Evolutionary conservation across 352 stramenopile genomes (phyloP).

Genomic region (Globisporangium middletonii): DNA sequence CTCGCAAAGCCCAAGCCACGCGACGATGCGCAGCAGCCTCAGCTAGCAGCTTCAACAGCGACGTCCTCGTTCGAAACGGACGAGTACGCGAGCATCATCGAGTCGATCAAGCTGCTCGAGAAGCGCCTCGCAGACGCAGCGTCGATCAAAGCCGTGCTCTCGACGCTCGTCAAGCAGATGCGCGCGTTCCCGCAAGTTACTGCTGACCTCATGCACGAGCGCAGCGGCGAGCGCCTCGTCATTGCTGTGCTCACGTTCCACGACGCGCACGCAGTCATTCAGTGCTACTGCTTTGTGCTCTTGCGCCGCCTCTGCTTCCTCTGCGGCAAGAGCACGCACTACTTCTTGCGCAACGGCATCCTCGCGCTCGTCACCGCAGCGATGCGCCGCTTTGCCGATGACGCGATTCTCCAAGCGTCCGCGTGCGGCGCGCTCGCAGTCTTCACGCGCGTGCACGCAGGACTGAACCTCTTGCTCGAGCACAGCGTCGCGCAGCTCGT

Average conservation of each 20-base stretch:
- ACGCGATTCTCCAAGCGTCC: conserved; percentile 75
- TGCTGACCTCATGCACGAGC: conserved; percentile 45
- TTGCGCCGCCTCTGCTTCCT: conserved; percentile 69
- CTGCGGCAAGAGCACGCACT: conserved; percentile 51
- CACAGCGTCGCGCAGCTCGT: conserved; percentile 54
- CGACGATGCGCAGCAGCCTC: not conserved
- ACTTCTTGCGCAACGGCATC: conserved; percentile 46
- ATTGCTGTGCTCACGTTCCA: conserved; percentile 55
- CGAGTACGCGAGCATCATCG: conserved; percentile 33
- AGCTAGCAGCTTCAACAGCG: not conserved
- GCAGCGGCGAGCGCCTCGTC: conserved; percentile 39
- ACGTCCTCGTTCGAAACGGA: conserved; percentile 14
- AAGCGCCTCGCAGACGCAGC: conserved; percentile 31
- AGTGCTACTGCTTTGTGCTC: conserved; percentile 78
- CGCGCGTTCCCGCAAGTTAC: conserved; percentile 63
- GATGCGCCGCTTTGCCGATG: conserved; percentile 64
- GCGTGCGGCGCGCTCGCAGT: conserved; percentile 70
- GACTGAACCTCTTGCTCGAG: conserved; percentile 44
- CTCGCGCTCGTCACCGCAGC: conserved; percentile 42
- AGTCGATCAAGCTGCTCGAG: conserved; percentile 45
- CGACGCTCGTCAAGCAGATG: conserved; percentile 74
- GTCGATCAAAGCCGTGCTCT: conserved; percentile 54
- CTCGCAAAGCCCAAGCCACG: conserved; percentile 1
- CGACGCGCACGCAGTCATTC: conserved; percentile 60
- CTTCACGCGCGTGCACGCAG: conserved; percentile 53